phyloP scores from a whole-genome alignment of 192 early-diverging fungal genomes.

The Gryganskiella cystojenkinii region DNA sequence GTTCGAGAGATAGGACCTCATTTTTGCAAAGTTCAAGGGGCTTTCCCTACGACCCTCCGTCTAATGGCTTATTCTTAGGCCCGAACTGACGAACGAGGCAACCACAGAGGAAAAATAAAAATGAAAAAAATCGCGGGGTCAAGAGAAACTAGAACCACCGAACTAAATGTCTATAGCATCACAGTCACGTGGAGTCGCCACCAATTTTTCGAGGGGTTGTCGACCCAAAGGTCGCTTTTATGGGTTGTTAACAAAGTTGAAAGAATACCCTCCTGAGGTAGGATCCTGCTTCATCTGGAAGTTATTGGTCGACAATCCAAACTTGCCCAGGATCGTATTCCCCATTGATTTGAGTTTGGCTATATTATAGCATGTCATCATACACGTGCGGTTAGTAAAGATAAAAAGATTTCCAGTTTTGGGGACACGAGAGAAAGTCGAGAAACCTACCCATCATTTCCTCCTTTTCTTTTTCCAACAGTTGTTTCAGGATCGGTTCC shows the following conservation, averaged over 20 bases:
- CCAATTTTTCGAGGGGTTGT: too few relatives aligned
- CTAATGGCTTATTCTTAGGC: too few relatives aligned
- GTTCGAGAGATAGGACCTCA: too few relatives aligned
- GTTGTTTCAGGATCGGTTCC: conserved; percentile 56
- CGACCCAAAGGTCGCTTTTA: neutral
- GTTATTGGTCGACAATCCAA: conserved; percentile 78
- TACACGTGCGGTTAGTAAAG: neutral
- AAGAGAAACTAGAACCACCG: too few relatives aligned
- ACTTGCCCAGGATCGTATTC: conserved; percentile 76
- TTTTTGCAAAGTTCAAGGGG: too few relatives aligned
- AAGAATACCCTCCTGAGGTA: conserved; percentile 61
- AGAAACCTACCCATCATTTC: conserved; percentile 67
- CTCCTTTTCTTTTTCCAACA: conserved; percentile 71
- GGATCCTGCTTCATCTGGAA: conserved; percentile 76
- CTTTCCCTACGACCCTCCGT: too few relatives aligned
- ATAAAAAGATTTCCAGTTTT: neutral
- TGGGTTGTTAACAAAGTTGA: conserved; percentile 73
- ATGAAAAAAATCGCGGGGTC: too few relatives aligned
- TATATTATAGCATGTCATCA: neutral
- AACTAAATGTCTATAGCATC: too few relatives aligned
- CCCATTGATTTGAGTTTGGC: conserved; percentile 79
- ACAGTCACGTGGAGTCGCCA: too few relatives aligned
- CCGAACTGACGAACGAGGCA: too few relatives aligned
- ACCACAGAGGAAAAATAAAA: too few relatives aligned
- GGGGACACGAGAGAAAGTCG: neutral